Base-by-base conservation (phyloP, 768 basidiomycete species). In the Amanita pseudoporphyria region DNA sequence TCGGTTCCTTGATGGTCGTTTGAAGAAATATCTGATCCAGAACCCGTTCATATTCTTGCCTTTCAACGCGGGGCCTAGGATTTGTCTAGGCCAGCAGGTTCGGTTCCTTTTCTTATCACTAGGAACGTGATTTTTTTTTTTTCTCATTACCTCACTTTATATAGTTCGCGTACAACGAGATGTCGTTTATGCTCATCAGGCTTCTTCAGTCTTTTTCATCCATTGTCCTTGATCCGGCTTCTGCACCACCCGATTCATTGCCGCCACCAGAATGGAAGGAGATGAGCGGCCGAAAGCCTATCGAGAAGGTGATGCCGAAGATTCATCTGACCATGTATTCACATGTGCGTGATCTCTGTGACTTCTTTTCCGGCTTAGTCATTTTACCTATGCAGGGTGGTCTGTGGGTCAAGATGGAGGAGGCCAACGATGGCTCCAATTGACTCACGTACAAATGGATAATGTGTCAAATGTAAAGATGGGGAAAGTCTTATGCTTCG, bases 11-110 rank as follows among this genome's bases (percentile, higher is more conserved):
- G 84, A 84, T 57, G 69, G 78, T 9, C 69, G 83, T 9, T 61
- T 83, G 30, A 71, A 78, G 54, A 78, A 76, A 56, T 81, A 83
- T 50, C 68, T 85, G 24, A 66, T 74, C 24, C 71, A 75, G 32
- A 82, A 83, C 54, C 74, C 81, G 0, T 84, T 81, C 65, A 81
- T 84, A 51, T 87, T 87, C 66, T 69, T 84, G 3, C 80, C 79
- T 13, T 81, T 81, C 67, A 80, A 79, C 50, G 78, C 73, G 2
- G 74, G 74, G 13, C 79, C 79, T 5, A 70, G 78, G 13, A 78
- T 80, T 47, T 80, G 78, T 53, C 69, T 79, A 4, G 79, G 79
- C 4, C 79, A 81, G 65, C 77, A 79, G 64, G 78, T 73, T 41
- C 30, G 53, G 52, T 16, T 3, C 16, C 38, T 26, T 42, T n/a